phyloP scores from a whole-genome alignment of 78 protist species.

The slime mould (Dictyostelium discoideum) region DNA sequence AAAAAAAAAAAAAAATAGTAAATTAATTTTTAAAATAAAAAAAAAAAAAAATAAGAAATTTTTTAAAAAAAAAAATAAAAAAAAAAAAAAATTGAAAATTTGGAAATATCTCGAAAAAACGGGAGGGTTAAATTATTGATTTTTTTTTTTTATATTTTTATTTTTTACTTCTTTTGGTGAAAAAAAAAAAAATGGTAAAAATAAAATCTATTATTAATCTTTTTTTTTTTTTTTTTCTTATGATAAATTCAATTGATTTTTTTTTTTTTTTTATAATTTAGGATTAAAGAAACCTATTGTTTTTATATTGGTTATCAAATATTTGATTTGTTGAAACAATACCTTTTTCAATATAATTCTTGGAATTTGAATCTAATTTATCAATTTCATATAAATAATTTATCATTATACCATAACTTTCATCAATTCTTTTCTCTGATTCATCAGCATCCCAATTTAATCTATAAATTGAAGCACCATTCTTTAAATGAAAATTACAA shows the following conservation, averaged over 20 bases:
- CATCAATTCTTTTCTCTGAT: constrained; percentile 39
- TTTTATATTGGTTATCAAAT: constrained; percentile 10
- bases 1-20: not conserved
- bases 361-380: not conserved
- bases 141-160: not conserved
- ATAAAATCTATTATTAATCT: not conserved
- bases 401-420: constrained; percentile 66
- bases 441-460: constrained; percentile 64
- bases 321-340: not conserved
- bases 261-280: not conserved
- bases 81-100: not conserved
- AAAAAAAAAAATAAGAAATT: not conserved
- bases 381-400: constrained; percentile 31
- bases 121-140: not conserved
- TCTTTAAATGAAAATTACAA: constrained; percentile 73
- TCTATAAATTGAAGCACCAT: constrained; percentile 73
- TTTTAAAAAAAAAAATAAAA: not conserved
- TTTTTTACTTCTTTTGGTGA: not conserved
- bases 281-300: not conserved
- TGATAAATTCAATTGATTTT: no score
- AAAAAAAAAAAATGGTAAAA: not conserved
- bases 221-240: not conserved
- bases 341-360: constrained; percentile 18
- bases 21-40: not conserved
- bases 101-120: not conserved